A percentile compares a stretch with the other conserved stretches of the same genome.
These are phyloP conservation scores for Eucalyptus sp. DNA, from an alignment of 345 rosid species.

Conservation along the genomic window DNA sequence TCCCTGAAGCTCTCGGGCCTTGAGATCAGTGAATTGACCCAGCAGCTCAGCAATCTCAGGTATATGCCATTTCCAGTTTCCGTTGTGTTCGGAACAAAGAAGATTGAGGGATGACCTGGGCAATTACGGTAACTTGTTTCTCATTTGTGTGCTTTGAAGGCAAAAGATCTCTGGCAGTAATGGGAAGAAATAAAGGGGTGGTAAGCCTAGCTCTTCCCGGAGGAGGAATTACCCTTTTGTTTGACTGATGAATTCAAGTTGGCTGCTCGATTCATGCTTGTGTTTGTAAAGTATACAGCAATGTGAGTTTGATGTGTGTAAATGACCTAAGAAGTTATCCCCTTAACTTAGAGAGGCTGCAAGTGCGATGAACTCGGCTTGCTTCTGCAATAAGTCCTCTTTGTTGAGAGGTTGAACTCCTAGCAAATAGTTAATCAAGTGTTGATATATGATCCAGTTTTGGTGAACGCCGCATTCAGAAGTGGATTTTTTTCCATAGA, in stretches of 20 bases:
- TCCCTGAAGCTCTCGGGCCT: conserved; percentile 19
- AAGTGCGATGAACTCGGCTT: background rate
- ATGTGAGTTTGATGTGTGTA: background rate
- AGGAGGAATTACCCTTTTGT: background rate
- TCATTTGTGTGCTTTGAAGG: background rate
- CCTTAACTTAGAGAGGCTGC: background rate
- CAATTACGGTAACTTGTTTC: background rate
- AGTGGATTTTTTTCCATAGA: background rate
- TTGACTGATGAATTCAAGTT: background rate
- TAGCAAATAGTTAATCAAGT: background rate
- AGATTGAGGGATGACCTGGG: background rate
- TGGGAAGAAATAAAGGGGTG: background rate
- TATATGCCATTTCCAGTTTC: background rate
- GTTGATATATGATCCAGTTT: background rate
- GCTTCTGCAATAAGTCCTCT: background rate
- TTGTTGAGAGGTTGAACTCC: background rate
- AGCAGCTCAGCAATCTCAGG: conserved; percentile 15
- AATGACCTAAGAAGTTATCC: background rate
- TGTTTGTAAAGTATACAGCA: background rate
- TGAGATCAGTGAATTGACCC: conserved; percentile 17
- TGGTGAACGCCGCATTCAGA: background rate
- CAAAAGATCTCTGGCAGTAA: conserved; percentile 4
- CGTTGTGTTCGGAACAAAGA: background rate
- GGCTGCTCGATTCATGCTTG: background rate
- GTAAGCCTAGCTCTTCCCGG: background rate